Evolutionary conservation across 495 filamentous ascomycete genomes (phyloP).

Genomic region (Clohesyomyces aquaticus): DNA sequence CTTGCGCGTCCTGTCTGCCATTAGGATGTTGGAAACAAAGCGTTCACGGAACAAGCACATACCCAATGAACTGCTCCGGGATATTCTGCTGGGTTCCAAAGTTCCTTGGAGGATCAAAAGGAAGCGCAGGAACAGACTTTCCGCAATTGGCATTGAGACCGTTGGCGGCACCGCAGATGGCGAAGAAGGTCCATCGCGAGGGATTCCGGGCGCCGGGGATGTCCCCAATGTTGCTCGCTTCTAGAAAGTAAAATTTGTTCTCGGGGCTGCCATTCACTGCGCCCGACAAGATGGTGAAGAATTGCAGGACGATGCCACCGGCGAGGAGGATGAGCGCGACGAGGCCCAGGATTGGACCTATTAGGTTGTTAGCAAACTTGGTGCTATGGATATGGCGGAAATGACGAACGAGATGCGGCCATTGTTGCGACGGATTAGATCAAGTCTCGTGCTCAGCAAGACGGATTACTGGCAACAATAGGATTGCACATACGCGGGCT

Average conservation of each 20-base stretch:
- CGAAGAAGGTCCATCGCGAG: conserved; percentile 89
- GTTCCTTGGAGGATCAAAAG: conserved; percentile 68
- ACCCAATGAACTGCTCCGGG: conserved; percentile 61
- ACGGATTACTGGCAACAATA: no score
- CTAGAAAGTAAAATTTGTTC: conserved; percentile 78
- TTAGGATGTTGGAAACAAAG: no score
- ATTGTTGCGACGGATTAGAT: no score
- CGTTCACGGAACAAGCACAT: no score
- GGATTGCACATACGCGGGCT: no score
- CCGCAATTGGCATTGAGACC: conserved; percentile 63
- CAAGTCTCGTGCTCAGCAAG: no score
- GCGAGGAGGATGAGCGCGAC: conserved; percentile 75
- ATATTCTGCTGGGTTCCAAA: conserved; percentile 63
- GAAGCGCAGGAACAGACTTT: conserved; percentile 58
- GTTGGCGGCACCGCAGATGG: conserved; percentile 62
- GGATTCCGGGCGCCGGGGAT: conserved; percentile 61
- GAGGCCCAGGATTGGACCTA: conserved; percentile 54
- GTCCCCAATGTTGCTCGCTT: conserved; percentile 71
- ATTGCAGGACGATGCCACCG: conserved; percentile 72
- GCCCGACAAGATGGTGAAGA: conserved; percentile 79
- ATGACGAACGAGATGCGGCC: background rate
- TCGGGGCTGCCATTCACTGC: conserved; percentile 62
- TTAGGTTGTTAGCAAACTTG: background rate
- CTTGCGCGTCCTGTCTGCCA: conserved; percentile 51
- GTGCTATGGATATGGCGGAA: background rate